Base-by-base conservation (phyloP, 1,284 basidiomycete genomes). In the Cutaneotrichosporon spelunceum region DNA sequence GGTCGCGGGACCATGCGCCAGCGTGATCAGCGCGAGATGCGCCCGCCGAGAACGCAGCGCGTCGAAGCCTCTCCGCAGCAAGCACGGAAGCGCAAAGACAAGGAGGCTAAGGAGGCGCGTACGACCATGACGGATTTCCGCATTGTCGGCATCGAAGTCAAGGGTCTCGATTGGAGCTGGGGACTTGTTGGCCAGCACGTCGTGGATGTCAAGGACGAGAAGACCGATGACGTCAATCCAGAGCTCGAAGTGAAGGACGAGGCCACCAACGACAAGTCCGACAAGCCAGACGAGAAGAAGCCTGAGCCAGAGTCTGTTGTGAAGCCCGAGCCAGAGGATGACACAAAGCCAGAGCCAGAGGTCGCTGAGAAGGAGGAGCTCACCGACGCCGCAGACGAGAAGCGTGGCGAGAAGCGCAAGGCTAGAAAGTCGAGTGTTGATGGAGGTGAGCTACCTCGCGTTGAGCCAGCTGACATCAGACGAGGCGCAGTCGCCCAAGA, bases 51-150 rank as follows among this genome's bases (percentile, higher is more conserved):
- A 27, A 23, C 50, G n/a, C 53, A 36, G 44, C 60, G 62, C n/a
- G 54, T 39, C 53, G 48, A 56, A 47, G 56, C 49, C 44, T 49
- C 59, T 4, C 62, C 57, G 3, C 56, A 45, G 23, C 59, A 61
- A 57, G 62, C 71, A 57, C 63, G 66, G 61, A 60, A 66, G 60
- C 34, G 58, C 26, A 65, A 64, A 53, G 60, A 67, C 62, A 60
- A 69, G 56, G 71, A 69, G 53, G 74, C 76, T 34, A 71, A 71
- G 65, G 91, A 78, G 85, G 89, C 81, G 85, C 78, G 76, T 65
- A 86, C 90, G 63, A 94, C 92, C 36, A 85, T 96, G 72, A 95
- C 93, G 52, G 93, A 96, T 81, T 97, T 96, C 85, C 90, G 94
- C 79, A 93, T 97, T 74, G 83, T 93, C 70, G 92, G 89, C 26